phyloP scores from a whole-genome alignment of 495 filamentous ascomycete genomes.

The Parachaetomium inaequale region DNA sequence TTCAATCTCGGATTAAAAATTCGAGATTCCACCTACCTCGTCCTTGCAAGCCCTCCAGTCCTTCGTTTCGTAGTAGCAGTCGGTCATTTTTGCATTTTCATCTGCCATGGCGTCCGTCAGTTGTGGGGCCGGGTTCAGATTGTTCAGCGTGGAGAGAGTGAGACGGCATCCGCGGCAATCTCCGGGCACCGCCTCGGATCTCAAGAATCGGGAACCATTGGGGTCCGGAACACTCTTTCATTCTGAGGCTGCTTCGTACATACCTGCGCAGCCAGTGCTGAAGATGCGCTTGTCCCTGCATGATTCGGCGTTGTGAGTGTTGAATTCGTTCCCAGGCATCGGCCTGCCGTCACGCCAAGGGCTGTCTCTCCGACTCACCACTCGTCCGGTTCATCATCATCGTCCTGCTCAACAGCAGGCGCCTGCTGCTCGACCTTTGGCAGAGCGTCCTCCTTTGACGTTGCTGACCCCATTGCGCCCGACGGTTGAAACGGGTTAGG shows the following conservation, averaged over 20 bases:
- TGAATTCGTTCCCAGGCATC: neutral
- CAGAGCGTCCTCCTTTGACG: constrained; percentile 51
- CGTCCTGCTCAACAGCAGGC: constrained; percentile 42
- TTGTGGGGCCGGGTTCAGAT: neutral
- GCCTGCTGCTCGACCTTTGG: constrained; percentile 35
- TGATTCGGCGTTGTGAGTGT: constrained; percentile 16
- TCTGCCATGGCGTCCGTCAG: constrained; percentile 44
- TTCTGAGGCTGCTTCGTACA: neutral
- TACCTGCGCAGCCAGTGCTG: constrained; percentile 92
- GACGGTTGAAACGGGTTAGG: neutral
- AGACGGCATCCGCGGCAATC: constrained; percentile 1
- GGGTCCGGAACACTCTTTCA: neutral
- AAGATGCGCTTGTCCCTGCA: constrained; percentile 86
- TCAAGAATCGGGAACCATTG: neutral
- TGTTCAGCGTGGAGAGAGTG: neutral
- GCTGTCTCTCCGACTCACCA: constrained; percentile 57
- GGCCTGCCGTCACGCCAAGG: neutral
- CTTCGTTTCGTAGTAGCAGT: constrained; percentile 94
- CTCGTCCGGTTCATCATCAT: constrained; percentile 93
- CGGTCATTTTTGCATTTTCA: constrained; percentile 86
- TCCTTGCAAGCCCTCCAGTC: constrained; percentile 89
- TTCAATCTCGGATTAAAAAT: constrained; percentile 18
- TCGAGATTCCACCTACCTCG: constrained; percentile 61
- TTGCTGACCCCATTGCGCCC: constrained; percentile 25
- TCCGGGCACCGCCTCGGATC: constrained; percentile 3